Conservation (phyloP, 257 asterid species). For the Salvia rosmarinus region DNA sequence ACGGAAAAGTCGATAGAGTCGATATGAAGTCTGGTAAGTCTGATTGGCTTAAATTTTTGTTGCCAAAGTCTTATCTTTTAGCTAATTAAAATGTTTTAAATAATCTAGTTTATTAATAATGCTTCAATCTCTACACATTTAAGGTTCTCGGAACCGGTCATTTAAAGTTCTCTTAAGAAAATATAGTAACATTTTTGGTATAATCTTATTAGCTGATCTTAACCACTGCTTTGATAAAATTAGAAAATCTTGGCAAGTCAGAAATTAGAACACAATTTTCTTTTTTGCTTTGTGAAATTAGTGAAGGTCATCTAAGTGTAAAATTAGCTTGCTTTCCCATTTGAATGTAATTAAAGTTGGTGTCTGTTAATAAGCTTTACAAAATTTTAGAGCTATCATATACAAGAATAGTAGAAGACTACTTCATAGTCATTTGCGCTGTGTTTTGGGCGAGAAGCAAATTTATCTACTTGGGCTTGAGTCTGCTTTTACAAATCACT, state of each 20-base stretch:
- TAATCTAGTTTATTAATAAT: background rate
- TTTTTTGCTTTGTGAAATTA: background rate
- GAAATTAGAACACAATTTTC: background rate
- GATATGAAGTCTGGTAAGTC: conserved; percentile 86
- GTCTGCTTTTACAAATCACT: conserved; percentile 19
- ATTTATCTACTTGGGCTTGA: background rate
- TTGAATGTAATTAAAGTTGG: conserved; percentile 3
- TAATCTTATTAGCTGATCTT: background rate
- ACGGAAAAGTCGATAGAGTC: conserved; percentile 76
- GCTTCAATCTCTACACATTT: background rate
- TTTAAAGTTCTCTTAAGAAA: background rate
- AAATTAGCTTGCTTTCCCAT: conserved; percentile 1
- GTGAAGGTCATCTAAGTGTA: conserved; percentile 4
- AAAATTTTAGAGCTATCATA: background rate
- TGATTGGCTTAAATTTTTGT: conserved; percentile 8
- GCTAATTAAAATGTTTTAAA: background rate
- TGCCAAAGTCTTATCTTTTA: background rate
- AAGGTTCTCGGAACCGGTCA: conserved; percentile 5
- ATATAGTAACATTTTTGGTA: background rate
- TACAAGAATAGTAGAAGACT: background rate
- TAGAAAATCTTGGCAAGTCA: background rate
- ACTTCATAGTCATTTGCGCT: conserved; percentile 2
- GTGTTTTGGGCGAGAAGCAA: conserved; percentile 4
- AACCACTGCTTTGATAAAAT: background rate
- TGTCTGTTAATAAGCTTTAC: background rate